Evolutionary conservation across 164 flowering plant genomes (phyloP).

Genomic region (Echeveria elegans): DNA sequence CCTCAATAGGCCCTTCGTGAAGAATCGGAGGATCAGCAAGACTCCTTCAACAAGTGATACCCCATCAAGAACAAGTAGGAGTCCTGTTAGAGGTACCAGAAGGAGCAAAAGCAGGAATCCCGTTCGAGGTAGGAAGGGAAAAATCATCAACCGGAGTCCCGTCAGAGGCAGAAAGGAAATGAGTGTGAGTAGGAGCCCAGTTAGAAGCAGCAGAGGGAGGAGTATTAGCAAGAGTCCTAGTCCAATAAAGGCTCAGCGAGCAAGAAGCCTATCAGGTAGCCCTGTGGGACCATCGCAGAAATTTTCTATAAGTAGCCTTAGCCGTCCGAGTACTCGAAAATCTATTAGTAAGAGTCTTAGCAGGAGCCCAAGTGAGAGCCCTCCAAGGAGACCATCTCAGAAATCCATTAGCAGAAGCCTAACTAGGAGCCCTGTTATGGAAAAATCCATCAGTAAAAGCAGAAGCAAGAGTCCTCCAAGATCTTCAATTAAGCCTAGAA

Average conservation of each 20-base stretch:
- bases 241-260: slow-evolving; percentile 23
- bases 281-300: slow-evolving; percentile 29
- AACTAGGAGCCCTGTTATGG: neutral
- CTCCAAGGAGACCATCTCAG: neutral
- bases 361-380: slow-evolving; percentile 18
- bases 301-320: slow-evolving; percentile 27
- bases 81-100: slow-evolving; percentile 35
- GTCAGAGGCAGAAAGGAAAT: slow-evolving; percentile 25
- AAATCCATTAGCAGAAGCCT: slow-evolving; percentile 1
- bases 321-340: slow-evolving; percentile 35
- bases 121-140: slow-evolving; percentile 30
- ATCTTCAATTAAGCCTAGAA: neutral
- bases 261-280: slow-evolving; percentile 34
- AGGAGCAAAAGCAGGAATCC: slow-evolving; percentile 51
- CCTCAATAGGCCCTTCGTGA: slow-evolving; percentile 19
- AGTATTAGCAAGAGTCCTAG: slow-evolving; percentile 29
- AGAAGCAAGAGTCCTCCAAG: neutral
- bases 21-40: slow-evolving; percentile 36
- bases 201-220: slow-evolving; percentile 20
- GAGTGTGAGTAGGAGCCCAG: slow-evolving; percentile 43
- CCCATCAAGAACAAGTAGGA: slow-evolving; percentile 28
- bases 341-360: slow-evolving; percentile 42
- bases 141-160: slow-evolving; percentile 46
- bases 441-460: neutral
- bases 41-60: slow-evolving; percentile 25